phyloP scores from a whole-genome alignment of 1,139 yeast species.

The Candida mesenterica region DNA sequence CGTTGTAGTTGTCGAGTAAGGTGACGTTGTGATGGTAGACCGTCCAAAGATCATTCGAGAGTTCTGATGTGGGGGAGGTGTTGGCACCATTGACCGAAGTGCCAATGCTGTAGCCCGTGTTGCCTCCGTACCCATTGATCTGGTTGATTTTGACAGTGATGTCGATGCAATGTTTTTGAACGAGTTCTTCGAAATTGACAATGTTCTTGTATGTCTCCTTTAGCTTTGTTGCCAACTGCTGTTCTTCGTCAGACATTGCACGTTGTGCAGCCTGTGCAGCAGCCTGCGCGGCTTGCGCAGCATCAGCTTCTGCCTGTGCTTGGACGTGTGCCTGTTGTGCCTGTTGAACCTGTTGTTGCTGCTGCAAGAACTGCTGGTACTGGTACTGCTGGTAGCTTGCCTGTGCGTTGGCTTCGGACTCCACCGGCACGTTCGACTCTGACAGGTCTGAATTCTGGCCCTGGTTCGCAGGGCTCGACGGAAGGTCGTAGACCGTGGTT shows the following conservation, averaged over 20 bases:
- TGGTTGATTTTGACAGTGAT: conserved; percentile 52
- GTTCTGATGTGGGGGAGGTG: conserved; percentile 40
- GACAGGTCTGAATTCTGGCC: conserved; percentile 45
- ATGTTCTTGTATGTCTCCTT: conserved; percentile 74
- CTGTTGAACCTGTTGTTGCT: conserved; percentile 7
- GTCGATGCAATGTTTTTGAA: conserved; percentile 65
- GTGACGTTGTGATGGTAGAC: conserved; percentile 67
- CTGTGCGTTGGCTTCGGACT: background rate
- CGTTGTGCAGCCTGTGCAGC: conserved; percentile 19
- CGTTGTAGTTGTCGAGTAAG: conserved; percentile 65
- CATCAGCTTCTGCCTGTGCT: conserved; percentile 11
- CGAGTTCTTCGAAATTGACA: conserved; percentile 63
- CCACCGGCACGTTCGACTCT: conserved; percentile 26
- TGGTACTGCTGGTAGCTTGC: conserved; percentile 3
- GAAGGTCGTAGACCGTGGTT: conserved; percentile 39
- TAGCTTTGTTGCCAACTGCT: conserved; percentile 63
- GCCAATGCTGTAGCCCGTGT: conserved; percentile 17
- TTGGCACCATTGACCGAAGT: conserved; percentile 16
- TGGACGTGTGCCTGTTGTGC: conserved; percentile 3
- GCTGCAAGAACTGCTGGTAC: conserved; percentile 13
- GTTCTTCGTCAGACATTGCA: conserved; percentile 63
- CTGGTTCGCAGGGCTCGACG: conserved; percentile 37
- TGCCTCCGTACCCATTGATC: conserved; percentile 28
- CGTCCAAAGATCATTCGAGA: conserved; percentile 66
- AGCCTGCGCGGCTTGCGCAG: conserved; percentile 10